Percentiles rank a stretch among this genome's conserved stretches.
phyloP scores from a whole-genome alignment of 441 rosid species.

The Jatropha multifida region DNA sequence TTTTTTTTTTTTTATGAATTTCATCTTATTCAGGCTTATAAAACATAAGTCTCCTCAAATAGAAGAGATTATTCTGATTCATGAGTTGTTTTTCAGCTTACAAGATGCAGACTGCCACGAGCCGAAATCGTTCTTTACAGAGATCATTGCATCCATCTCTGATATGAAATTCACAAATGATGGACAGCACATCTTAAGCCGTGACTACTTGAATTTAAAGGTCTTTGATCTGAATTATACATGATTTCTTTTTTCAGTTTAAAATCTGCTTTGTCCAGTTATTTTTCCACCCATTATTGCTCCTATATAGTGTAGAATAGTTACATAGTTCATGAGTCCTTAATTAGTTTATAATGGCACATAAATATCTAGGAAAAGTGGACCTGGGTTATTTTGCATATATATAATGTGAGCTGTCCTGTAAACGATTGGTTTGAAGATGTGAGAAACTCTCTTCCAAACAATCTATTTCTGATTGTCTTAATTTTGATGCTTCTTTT shows the following conservation, averaged over 20 bases:
- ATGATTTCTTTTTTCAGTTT: constrained; percentile 10
- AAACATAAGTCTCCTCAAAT: background rate
- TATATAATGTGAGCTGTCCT: background rate
- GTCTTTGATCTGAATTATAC: constrained; percentile 28
- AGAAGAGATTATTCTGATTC: constrained; percentile 20
- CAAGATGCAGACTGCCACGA: constrained; percentile 50
- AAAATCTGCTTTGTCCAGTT: constrained; percentile 11
- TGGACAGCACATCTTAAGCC: constrained; percentile 61
- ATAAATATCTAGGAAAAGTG: background rate
- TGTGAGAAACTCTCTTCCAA: background rate
- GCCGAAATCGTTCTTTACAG: constrained; percentile 62
- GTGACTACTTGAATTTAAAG: constrained; percentile 72
- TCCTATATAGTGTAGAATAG: background rate
- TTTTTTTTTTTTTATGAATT: background rate
- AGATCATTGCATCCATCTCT: constrained; percentile 64
- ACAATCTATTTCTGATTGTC: background rate
- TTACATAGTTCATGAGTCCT: background rate
- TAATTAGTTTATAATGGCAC: constrained; percentile 1
- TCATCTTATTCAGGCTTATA: background rate
- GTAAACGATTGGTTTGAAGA: background rate
- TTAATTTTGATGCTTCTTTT: background rate
- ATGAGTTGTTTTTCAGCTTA: constrained; percentile 45
- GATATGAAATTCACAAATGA: constrained; percentile 63
- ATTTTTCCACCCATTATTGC: constrained; percentile 12
- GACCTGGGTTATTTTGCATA: background rate